Conservation (phyloP, 139 green algal species). For the Cymbomonas tetramitiformis region DNA sequence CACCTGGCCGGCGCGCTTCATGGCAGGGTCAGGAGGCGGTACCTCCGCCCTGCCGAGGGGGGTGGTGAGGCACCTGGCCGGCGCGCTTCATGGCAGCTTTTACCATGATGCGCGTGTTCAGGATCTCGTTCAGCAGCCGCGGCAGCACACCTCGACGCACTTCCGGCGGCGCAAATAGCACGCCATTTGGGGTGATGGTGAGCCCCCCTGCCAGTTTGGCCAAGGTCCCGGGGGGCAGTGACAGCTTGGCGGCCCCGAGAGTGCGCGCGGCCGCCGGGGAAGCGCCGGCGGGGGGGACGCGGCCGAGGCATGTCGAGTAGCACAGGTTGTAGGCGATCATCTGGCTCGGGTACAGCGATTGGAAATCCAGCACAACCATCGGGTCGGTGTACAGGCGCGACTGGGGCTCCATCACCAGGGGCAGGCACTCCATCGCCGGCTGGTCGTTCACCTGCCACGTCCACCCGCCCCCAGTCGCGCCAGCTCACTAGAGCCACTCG, state of each 20-base stretch:
- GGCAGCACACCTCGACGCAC: constrained; percentile 70
- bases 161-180: constrained; percentile 50
- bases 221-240: not conserved
- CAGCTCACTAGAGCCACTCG: not conserved
- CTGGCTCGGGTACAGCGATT: constrained; percentile 87
- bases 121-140: constrained; percentile 79
- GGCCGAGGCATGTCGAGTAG: constrained; percentile 75
- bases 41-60: no score
- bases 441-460: constrained; percentile 46
- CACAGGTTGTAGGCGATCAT: constrained; percentile 98
- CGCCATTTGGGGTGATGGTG: constrained; percentile 67
- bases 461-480: not conserved
- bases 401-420: constrained; percentile 92
- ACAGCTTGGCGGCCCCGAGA: not conserved
- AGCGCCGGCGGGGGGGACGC: constrained; percentile 12
- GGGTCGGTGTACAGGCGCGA: constrained; percentile 62
- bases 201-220: constrained; percentile 18
- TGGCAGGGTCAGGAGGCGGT: no score
- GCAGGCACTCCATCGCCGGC: constrained; percentile 78
- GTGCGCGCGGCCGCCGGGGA: not conserved
- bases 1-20: no score
- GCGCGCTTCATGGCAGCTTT: constrained; percentile 77
- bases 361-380: constrained; percentile 86
- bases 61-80: no score
- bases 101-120: constrained; percentile 86